phyloP scores from a whole-genome alignment of 1,284 basidiomycete species.

The Ustilago lituana region DNA sequence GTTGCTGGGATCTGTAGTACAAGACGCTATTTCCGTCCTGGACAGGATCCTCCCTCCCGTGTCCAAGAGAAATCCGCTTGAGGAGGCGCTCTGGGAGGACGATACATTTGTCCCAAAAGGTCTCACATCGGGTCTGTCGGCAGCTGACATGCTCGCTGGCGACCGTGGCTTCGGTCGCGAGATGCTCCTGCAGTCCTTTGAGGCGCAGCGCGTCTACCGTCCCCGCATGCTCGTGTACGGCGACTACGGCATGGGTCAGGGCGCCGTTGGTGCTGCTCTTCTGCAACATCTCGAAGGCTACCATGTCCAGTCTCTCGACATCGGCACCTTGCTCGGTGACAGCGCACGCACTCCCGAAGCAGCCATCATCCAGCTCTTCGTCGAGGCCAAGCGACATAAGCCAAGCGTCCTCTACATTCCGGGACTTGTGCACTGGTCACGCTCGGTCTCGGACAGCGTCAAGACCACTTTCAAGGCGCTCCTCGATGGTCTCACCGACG shows the following conservation, averaged over 20 bases:
- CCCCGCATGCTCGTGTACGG: slow-evolving; percentile 89
- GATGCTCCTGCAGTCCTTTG: slow-evolving; percentile 76
- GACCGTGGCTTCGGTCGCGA: slow-evolving; percentile 62
- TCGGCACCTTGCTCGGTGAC: slow-evolving; percentile 88
- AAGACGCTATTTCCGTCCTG: slow-evolving; percentile 78
- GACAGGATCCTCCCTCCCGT: slow-evolving; percentile 67
- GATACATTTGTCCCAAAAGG: slow-evolving; percentile 73
- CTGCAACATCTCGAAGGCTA: slow-evolving; percentile 95
- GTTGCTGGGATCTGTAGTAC: slow-evolving; percentile 77
- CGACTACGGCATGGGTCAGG: slow-evolving; percentile 85
- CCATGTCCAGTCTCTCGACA: slow-evolving; percentile 91
- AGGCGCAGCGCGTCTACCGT: slow-evolving; percentile 87
- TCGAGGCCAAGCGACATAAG: slow-evolving; percentile 96
- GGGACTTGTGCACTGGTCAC: slow-evolving; percentile 84
- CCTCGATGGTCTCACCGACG: slow-evolving; percentile 87
- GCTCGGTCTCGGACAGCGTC: slow-evolving; percentile 83
- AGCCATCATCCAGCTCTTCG: slow-evolving; percentile 92
- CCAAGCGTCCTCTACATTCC: slow-evolving; percentile 96
- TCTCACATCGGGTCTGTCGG: slow-evolving; percentile 23
- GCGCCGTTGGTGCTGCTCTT: slow-evolving; percentile 86
- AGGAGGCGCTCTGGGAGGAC: slow-evolving; percentile 84
- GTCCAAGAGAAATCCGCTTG: slow-evolving; percentile 72
- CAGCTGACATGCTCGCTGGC: slow-evolving; percentile 47
- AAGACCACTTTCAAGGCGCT: slow-evolving; percentile 86
- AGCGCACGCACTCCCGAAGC: slow-evolving; percentile 89